These are phyloP conservation scores for Kazachstania psychrophila DNA, from an alignment of 805 yeast genomes.

Conservation along the genomic window DNA sequence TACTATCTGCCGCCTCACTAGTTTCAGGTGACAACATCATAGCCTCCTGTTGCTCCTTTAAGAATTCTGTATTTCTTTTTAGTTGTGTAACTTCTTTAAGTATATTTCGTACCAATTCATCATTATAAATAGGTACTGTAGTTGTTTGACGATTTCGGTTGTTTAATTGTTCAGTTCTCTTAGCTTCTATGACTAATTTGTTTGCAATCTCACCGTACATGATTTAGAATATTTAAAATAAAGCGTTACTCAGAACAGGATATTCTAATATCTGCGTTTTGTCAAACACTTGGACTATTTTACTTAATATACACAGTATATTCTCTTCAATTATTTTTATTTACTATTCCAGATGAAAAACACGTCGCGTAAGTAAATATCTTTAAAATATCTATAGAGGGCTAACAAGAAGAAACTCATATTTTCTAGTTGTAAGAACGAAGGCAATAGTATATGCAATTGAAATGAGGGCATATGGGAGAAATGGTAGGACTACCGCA, in stretches of 20 bases:
- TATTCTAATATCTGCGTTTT: no score
- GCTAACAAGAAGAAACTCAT: no score
- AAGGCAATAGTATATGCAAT: no score
- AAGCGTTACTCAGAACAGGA: no score
- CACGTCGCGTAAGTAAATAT: no score
- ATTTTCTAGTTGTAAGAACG: no score
- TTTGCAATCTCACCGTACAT: constrained; percentile 90
- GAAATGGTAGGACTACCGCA: constrained; percentile 11
- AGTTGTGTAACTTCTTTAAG: constrained; percentile 62
- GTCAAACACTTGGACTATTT: no score
- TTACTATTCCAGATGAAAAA: no score
- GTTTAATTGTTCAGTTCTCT: constrained; percentile 60
- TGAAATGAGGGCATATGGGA: constrained; percentile 17
- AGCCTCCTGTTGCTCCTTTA: constrained; percentile 26
- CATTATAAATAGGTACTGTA: constrained; percentile 53
- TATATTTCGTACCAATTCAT: constrained; percentile 59
- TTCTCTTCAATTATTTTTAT: no score
- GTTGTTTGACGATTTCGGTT: constrained; percentile 9
- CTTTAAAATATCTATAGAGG: no score
- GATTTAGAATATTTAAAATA: not conserved
- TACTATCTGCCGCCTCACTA: constrained; percentile 22
- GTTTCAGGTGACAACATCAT: no score
- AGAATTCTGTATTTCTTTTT: constrained; percentile 45
- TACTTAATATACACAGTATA: no score
- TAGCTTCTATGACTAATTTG: constrained; percentile 78